Conservation (phyloP, 2,329 filamentous ascomycete species). For the Zopfia rhizophila region DNA sequence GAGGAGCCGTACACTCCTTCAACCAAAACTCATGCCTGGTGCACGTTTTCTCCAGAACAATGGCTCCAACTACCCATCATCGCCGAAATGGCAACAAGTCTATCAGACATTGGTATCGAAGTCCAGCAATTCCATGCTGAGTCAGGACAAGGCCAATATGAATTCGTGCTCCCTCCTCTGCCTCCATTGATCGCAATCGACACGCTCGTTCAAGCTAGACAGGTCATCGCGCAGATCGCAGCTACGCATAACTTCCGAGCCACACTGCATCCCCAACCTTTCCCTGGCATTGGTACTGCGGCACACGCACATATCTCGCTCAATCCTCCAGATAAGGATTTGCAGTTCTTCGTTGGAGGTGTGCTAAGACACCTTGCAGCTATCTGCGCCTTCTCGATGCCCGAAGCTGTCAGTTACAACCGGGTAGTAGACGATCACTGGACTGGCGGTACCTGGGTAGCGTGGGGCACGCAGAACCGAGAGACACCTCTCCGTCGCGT, state of each 20-base stretch:
- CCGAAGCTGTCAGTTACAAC: constrained; percentile 73
- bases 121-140: constrained; percentile 81
- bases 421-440: constrained; percentile 75
- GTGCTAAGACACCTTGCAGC: constrained; percentile 73
- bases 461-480: constrained; percentile 85
- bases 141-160: constrained; percentile 78
- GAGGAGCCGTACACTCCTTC: constrained; percentile 56
- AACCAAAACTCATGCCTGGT: constrained; percentile 77
- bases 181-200: constrained; percentile 76
- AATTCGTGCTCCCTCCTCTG: constrained; percentile 74
- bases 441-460: constrained; percentile 81
- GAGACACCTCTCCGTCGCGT: constrained; percentile 79
- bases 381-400: constrained; percentile 75
- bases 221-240: constrained; percentile 74
- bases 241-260: constrained; percentile 71
- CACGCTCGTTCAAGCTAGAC: constrained; percentile 74
- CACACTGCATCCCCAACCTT: constrained; percentile 79
- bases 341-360: constrained; percentile 75
- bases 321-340: constrained; percentile 63
- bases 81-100: constrained; percentile 70
- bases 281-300: constrained; percentile 69
- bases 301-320: constrained; percentile 78
- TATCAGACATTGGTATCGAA: constrained; percentile 71
- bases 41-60: constrained; percentile 70
- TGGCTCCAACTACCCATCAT: constrained; percentile 69